Conservation (phyloP, 1,139 yeast species). For the Sugiyamaella neomexicana region DNA sequence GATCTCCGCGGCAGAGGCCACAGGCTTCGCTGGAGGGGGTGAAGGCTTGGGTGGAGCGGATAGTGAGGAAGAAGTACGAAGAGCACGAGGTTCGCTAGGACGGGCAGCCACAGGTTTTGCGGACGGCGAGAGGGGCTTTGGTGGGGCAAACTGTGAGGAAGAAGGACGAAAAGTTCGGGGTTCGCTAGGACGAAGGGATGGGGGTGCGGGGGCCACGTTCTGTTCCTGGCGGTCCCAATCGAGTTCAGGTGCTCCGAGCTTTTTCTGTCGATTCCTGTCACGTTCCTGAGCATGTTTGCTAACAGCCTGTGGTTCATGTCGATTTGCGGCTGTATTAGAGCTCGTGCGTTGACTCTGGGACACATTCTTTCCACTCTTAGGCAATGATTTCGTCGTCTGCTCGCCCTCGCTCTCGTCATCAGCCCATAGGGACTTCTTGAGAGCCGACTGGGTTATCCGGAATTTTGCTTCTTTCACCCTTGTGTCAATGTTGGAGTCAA, state of each 20-base stretch:
- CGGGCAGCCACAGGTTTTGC: neutral
- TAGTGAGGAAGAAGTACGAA: neutral
- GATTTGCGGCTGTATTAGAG: neutral
- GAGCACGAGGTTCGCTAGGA: no score
- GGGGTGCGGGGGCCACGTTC: neutral
- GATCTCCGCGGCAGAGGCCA: slow-evolving; percentile 5
- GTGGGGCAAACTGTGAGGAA: neutral
- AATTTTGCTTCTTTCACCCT: neutral
- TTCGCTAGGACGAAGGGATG: neutral
- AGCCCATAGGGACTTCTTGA: slow-evolving; percentile 9
- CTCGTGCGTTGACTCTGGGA: no score
- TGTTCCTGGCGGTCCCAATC: slow-evolving; percentile 19
- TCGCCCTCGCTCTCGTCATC: neutral
- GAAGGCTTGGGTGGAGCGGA: neutral
- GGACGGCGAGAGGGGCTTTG: neutral
- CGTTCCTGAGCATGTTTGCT: slow-evolving; percentile 15
- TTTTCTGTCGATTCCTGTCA: slow-evolving; percentile 18
- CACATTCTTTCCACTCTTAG: neutral
- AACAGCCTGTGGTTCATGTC: neutral
- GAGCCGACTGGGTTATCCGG: neutral
- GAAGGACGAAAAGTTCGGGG: neutral
- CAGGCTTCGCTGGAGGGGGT: neutral
- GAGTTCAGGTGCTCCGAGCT: slow-evolving; percentile 14
- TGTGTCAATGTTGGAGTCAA: slow-evolving; percentile 1
- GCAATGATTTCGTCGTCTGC: neutral